These are phyloP conservation scores for Ambrosiella xylebori DNA, from an alignment of 2,329 filamentous ascomycete genomes.

Conservation along the genomic window DNA sequence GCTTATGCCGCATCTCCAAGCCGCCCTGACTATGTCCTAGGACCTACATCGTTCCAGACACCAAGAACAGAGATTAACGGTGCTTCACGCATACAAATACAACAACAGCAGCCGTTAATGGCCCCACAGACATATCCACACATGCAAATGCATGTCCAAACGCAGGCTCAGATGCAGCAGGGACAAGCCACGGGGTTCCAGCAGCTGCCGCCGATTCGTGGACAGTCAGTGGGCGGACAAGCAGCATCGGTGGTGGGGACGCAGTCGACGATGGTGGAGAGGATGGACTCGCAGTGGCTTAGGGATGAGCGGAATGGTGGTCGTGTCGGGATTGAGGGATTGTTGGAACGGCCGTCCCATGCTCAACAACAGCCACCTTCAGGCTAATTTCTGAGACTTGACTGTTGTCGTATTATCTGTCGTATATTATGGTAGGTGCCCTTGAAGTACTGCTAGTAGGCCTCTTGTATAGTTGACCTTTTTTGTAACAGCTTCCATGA, in stretches of 20 bases:
- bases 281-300: constrained; percentile 18
- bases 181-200: constrained; percentile 14
- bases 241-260: neutral
- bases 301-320: constrained; percentile 31
- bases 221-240: constrained; percentile 15
- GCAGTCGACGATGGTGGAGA: constrained; percentile 7
- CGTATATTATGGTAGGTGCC: neutral
- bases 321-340: constrained; percentile 43
- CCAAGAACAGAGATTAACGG: constrained; percentile 32
- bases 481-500: no score
- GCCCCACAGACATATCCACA: constrained; percentile 1
- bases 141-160: constrained; percentile 4
- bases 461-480: no score
- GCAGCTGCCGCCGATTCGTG: constrained; percentile 33
- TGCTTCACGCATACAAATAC: constrained; percentile 13
- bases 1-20: constrained; percentile 30
- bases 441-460: no score
- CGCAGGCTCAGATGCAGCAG: constrained; percentile 6
- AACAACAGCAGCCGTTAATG: constrained; percentile 4
- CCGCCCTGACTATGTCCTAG: constrained; percentile 27
- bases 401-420: neutral
- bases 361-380: constrained; percentile 16
- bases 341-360: constrained; percentile 38
- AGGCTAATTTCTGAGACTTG: neutral
- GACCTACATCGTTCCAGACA: constrained; percentile 32